Evolutionary conservation across 2,329 filamentous ascomycete genomes (phyloP).

Genomic region (Emericellopsis cladophorae): DNA sequence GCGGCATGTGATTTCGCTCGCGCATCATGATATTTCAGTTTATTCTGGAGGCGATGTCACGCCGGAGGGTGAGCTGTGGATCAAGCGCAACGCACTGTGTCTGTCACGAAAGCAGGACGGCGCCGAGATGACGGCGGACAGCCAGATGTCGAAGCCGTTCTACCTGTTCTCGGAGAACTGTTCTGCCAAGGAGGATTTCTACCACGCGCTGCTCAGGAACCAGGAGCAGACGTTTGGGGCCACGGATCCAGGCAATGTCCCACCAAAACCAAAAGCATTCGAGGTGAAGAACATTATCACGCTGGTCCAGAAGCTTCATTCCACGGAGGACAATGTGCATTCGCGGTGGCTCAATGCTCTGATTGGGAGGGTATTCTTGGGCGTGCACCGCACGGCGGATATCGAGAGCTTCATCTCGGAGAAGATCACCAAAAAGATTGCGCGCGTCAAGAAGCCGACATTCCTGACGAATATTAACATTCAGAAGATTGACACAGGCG

Average conservation of each 20-base stretch:
- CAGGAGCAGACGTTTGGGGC: conserved; percentile 56
- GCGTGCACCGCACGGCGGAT: conserved; percentile 72
- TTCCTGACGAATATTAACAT: conserved; percentile 82
- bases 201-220: conserved; percentile 79
- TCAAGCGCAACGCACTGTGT: conserved; percentile 85
- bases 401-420: conserved; percentile 66
- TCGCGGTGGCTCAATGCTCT: conserved; percentile 91
- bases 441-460: conserved; percentile 79
- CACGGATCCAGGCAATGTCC: conserved; percentile 20
- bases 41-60: conserved; percentile 69
- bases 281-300: conserved; percentile 79
- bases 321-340: conserved; percentile 80
- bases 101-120: conserved; percentile 52
- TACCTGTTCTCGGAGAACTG: conserved; percentile 91
- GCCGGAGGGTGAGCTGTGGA: conserved; percentile 86
- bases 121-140: conserved; percentile 41
- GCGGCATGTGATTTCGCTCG: conserved; percentile 85
- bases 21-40: conserved; percentile 74
- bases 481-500: conserved; percentile 72
- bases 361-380: conserved; percentile 77
- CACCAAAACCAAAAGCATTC: conserved; percentile 62
- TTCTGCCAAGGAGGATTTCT: conserved; percentile 97
- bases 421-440: conserved; percentile 94
- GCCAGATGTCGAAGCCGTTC: conserved; percentile 62
- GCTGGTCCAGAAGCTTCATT: conserved; percentile 81